Evolutionary conservation across 768 basidiomycete species (phyloP), one percentile per base, ranked within the genome.

Genomic region (Fomitopsis pulvina): DNA sequence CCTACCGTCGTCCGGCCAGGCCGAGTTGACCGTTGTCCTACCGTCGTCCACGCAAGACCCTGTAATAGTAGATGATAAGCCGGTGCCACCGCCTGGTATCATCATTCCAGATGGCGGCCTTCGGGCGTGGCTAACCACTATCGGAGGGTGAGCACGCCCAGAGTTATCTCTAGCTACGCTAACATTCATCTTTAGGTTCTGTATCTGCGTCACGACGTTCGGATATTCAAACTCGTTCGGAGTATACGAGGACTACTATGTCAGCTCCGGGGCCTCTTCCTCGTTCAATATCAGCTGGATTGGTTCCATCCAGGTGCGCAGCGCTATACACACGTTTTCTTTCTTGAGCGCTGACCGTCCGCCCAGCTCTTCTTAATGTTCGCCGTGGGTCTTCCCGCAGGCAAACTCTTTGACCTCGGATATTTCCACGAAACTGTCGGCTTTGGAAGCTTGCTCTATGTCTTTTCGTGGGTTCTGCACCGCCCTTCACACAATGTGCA

Each of bases 371-470:
- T 73, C 39, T 63, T 77, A 51, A 63, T 72, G 22, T 71, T 74
- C 51, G 66, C 66, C 7, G 65, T 71, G 6, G 72, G 71, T 16
- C 54, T 71, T 3, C 44, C 71, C 9, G 65, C 69, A 7, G 76
- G 74, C 3, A 61, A 64, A 14, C 68, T 67, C 5, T 73, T 76
- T 47, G 75, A 77, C 51, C 58, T 61, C 9, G 75, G 77, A 30
- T 76, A 75, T 51, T 77, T 75, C 68, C 71, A 47, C 39, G 50
- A 68, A 56, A 51, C 59, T 18, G 32, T 66, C 59, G 6, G 47
- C 53, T 34, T 52, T 62, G 32, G 66, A 32, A 48, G 45, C 42
- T 26, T 54, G 18, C 53, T 54, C 40, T 52, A 51, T 30, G 41
- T 59, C 24, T 63, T 64, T 60, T 65, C 47, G 37, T 54, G 41